Evolutionary conservation across 2,329 filamentous ascomycete species (phyloP).

Genomic region (Ophiosphaerella herpotricha): DNA sequence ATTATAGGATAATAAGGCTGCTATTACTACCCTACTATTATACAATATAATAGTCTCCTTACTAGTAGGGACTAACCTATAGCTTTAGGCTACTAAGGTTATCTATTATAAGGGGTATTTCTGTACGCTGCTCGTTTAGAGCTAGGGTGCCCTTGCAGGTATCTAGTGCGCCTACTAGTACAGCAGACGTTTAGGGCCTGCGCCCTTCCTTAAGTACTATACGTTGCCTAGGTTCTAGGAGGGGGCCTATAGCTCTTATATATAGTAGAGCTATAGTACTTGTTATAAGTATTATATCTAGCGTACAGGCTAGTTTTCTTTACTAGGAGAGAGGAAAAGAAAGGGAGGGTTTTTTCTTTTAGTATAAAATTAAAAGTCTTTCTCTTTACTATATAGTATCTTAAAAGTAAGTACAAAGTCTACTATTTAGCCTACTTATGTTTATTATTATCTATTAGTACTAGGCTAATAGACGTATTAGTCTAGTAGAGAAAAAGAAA

Average conservation of each 20-base stretch:
- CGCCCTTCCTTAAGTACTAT: neutral
- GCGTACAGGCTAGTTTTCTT: neutral
- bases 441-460: too few species aligned
- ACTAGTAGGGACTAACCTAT: too few species aligned
- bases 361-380: neutral
- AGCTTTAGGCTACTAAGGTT: neutral
- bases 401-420: too few species aligned
- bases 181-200: neutral
- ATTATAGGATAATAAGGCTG: neutral
- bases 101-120: neutral
- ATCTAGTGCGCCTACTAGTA: neutral
- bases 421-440: too few species aligned
- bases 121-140: neutral
- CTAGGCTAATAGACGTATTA: too few species aligned
- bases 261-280: too few species aligned
- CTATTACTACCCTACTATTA: too few species aligned
- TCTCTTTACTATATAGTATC: neutral
- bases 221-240: neutral
- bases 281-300: neutral
- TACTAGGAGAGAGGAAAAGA: neutral
- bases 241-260: neutral
- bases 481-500: too few species aligned
- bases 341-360: neutral
- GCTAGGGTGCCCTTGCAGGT: neutral
- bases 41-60: too few species aligned